Evolutionary conservation across 2,329 filamentous ascomycete species (phyloP).

Genomic region (Penicillium sp.): DNA sequence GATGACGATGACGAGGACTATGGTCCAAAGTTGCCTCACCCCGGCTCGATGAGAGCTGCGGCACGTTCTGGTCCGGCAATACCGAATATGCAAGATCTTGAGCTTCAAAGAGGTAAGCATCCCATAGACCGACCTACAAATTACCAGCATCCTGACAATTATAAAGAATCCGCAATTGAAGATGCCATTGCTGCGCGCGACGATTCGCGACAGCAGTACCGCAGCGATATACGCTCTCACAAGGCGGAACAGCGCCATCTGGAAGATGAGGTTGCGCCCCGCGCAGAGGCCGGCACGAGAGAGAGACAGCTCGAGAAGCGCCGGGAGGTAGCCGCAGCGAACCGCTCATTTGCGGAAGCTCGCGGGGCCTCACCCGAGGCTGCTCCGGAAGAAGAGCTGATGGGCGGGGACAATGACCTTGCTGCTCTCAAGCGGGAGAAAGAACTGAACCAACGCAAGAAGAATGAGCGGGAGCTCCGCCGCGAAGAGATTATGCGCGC

Average conservation of each 20-base stretch:
- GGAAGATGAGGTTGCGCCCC: conserved; percentile 71
- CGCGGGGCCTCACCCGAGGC: conserved; percentile 59
- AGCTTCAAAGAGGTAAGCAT: conserved; percentile 47
- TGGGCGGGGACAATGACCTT: conserved; percentile 58
- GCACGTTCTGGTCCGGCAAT: conserved; percentile 54
- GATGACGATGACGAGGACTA: conserved; percentile 51
- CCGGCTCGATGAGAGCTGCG: conserved; percentile 14
- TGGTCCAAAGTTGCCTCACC: conserved; percentile 50
- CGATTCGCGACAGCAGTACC: conserved; percentile 32
- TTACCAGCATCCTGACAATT: background rate
- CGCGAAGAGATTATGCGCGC: conserved; percentile 76
- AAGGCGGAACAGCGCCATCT: conserved; percentile 32
- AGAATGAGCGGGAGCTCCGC: conserved; percentile 76
- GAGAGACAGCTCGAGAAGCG: conserved; percentile 87
- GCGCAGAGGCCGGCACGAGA: conserved; percentile 74
- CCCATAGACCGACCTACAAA: background rate
- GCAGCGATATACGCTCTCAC: conserved; percentile 52
- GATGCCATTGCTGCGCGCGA: conserved; percentile 28
- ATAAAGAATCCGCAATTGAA: conserved; percentile 30
- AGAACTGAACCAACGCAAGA: conserved; percentile 63
- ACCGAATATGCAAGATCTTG: conserved; percentile 69
- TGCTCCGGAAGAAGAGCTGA: conserved; percentile 67
- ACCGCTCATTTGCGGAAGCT: conserved; percentile 63
- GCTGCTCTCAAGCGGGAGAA: conserved; percentile 64
- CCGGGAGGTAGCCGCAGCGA: conserved; percentile 64